Base-by-base conservation (phyloP, 352 stramenopile genomes). In the Halophytophthora batemanensis region DNA sequence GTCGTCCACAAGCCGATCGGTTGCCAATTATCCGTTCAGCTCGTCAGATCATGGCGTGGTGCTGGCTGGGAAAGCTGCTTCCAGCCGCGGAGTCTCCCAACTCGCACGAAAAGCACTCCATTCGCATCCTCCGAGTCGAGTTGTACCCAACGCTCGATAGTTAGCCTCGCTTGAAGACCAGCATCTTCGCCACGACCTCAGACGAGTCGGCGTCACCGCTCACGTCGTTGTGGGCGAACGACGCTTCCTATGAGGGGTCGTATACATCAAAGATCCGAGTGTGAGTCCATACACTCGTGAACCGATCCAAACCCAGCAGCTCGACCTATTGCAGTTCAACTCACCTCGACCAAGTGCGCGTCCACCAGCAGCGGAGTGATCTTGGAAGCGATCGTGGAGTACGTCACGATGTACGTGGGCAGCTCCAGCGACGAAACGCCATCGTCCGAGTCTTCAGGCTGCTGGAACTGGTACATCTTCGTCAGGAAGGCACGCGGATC, bases 161-260 rank as follows among this genome's bases (percentile, higher is more conserved):
- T 41, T 68, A 70, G 34, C 51, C 37, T 17, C 66, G 75, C 52
- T 69, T 73, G 61, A 69, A 90, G 36, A 93, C 74, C 59, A 90
- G 40, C 77, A 93, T 88, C 28, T 62, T 74, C 19, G 61, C 68
- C 17, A 80, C 66, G 34, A 74, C 59, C 25, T 88, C 78, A 4
- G 69, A 62, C 15, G 69, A 70, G 49, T 93, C 77, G 5, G 70
- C 74, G 56, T 93, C 82, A 6, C 81, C 74, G 37, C 73, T 88
- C 28, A 87, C 57, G 8, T 90, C 73, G 45, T 72, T 88, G 56
- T 93, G 78, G 45, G 63, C 56, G 34, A 93, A 90, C 18, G 73
- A 76, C 29, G 62, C 74, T 35, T 66, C 59, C 72, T 89, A 34
- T 15, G 50, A 3, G 19, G 15, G 19, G 18, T n/a, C 36, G 38